Evolutionary conservation across 164 flowering plant genomes (phyloP), one percentile per base, ranked within the genome.

Genomic region (Nymphaea colorata): DNA sequence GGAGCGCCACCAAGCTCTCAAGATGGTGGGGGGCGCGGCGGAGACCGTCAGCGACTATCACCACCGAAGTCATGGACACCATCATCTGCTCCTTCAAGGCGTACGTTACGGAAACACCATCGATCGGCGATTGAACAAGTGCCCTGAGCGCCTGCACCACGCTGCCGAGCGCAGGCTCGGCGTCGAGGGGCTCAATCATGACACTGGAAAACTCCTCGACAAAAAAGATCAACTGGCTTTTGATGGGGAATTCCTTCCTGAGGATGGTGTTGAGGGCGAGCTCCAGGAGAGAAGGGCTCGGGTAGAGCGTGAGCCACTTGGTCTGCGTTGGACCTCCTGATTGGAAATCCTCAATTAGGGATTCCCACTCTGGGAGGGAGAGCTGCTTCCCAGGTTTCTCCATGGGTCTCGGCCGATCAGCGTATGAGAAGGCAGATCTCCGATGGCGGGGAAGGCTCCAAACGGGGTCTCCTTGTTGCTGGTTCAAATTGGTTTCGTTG

Each of bases 311-410:
- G 61, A 82, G 66, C 86, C 89, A 84, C 70, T 64, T 77, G 16
- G 72, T 63, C 69, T 64, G 82, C 60, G 82, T 88, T 10, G 67
- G 0, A 57, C 66, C 2, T 18, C 84, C 86, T 66, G 82, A 71
- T 59, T 88, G 93, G 83, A 85, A 87, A 66, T 90, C 96, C 55
- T 89, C 97, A 73, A 90, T 82, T 5, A 93, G 73, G 51, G 74
- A 2, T 64, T 93, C 98, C 96, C 96, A 90, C 6, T 93, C 97
- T 64, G 80, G 88, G 3, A 79, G 66, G 2, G 87, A 62, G 43
- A 89, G 84, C 7, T 81, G 80, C 77, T 78, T 89, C 65, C 69
- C 70, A 3, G 77, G 74, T 42, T 69, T 75, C 61, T 75, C 78
- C 78, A 71, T 71, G 53, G 53, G 53, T 0, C 10, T 10, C 5